These are phyloP conservation scores for Funneliformis geosporum DNA, from an alignment of 192 early-diverging fungal species.

Conservation along the genomic window DNA sequence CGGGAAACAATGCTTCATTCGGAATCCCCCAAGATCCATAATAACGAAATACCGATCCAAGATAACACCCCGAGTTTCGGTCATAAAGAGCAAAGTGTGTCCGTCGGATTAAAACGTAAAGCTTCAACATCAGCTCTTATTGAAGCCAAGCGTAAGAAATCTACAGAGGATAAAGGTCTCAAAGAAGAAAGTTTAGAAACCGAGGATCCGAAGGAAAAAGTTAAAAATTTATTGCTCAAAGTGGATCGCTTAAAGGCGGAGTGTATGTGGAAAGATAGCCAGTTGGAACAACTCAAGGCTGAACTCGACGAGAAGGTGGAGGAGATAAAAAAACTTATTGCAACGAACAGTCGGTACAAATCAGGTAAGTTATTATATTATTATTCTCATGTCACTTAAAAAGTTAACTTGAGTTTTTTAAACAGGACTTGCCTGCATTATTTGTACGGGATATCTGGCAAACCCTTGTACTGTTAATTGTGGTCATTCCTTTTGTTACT, in stretches of 20 bases:
- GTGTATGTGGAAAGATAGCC: neutral
- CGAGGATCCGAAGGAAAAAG: neutral
- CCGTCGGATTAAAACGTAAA: neutral
- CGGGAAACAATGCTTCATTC: no score
- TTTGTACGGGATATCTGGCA: conserved; percentile 44
- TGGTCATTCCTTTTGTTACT: conserved; percentile 47
- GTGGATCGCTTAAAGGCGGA: neutral
- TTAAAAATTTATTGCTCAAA: neutral
- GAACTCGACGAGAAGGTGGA: neutral
- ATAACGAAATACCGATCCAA: neutral
- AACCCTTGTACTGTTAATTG: conserved; percentile 43
- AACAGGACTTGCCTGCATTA: conserved; percentile 36
- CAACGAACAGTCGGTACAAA: neutral
- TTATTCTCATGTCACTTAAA: neutral
- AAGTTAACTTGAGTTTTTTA: neutral
- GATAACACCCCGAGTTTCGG: neutral
- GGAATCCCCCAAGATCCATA: neutral
- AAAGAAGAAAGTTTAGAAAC: neutral
- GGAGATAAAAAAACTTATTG: neutral
- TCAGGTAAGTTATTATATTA: neutral
- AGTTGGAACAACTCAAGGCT: neutral
- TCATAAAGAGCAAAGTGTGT: neutral
- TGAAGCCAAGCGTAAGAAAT: neutral
- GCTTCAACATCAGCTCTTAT: neutral
- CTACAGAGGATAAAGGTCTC: neutral